Percentiles rank a stretch among this genome's conserved stretches.
Evolutionary conservation across 75 land plant species (phyloP).

Genomic region (Azolla pinnata): DNA sequence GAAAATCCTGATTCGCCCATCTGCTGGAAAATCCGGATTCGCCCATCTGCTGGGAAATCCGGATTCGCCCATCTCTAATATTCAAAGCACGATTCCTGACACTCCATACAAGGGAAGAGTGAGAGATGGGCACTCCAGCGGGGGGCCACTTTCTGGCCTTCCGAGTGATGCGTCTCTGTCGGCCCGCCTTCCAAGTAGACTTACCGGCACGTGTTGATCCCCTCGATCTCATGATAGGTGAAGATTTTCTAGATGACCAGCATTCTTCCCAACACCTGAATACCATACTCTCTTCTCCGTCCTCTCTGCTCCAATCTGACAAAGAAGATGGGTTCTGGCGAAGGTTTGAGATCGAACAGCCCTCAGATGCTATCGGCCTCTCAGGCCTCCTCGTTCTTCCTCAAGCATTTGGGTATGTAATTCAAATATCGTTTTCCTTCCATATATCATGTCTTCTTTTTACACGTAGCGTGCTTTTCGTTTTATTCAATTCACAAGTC

Average conservation of each 20-base stretch:
- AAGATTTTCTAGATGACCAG: conserved; percentile 57
- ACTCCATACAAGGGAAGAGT: no score
- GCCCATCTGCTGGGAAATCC: no score
- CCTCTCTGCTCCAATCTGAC: conserved; percentile 28
- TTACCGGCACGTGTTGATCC: conserved; percentile 61
- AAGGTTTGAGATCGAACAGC: conserved; percentile 50
- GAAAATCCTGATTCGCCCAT: no score
- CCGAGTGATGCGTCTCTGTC: conserved; percentile 92
- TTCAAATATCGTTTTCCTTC: no score
- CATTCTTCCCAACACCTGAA: conserved; percentile 6
- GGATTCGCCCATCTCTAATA: no score
- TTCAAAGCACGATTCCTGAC: no score
- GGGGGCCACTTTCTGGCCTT: conserved; percentile 83
- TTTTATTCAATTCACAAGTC: no score
- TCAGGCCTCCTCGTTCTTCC: conserved; percentile 88
- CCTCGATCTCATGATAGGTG: conserved; percentile 66
- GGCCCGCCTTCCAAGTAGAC: conserved; percentile 74
- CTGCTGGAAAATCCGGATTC: no score
- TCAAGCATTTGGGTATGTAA: conserved; percentile 78
- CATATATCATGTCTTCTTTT: no score
- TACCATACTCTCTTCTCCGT: conserved; percentile 10
- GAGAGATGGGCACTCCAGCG: no score
- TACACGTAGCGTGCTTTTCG: no score
- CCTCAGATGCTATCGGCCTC: conserved; percentile 63
- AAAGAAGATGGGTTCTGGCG: conserved; percentile 45